A percentile compares a stretch with the other conserved stretches of the same genome.
These are phyloP conservation scores for Cryptococcus floricola DNA, from an alignment of 1,284 basidiomycete species.

Conservation along the genomic window DNA sequence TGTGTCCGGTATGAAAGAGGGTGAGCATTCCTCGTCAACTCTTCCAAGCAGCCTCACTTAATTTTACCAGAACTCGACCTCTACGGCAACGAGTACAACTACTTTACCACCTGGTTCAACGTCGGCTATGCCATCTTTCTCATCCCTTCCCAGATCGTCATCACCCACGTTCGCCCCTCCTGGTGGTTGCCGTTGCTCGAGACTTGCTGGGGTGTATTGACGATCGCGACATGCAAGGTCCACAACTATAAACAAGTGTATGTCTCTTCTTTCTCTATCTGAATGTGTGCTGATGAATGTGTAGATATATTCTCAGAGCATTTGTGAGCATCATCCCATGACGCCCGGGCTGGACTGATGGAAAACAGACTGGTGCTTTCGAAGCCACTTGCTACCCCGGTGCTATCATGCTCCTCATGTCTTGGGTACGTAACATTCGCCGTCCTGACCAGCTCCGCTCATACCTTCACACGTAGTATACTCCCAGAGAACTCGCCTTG, in stretches of 20 bases:
- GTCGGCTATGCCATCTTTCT: conserved; percentile 26
- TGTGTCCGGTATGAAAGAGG: conserved; percentile 77
- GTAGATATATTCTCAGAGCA: conserved; percentile 15
- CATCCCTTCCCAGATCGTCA: conserved; percentile 38
- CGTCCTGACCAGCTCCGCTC: background rate
- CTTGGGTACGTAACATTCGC: conserved; percentile 13
- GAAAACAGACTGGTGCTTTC: conserved; percentile 20
- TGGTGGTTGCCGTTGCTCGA: conserved; percentile 28
- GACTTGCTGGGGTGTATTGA: conserved; percentile 32
- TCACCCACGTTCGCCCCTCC: conserved; percentile 30
- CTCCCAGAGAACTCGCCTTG: conserved; percentile 29
- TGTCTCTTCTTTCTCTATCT: background rate
- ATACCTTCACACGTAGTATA: conserved; percentile 16
- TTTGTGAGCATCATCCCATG: conserved; percentile 6
- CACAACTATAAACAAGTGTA: conserved; percentile 27
- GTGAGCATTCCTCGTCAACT: conserved; percentile 5
- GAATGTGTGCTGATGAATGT: background rate
- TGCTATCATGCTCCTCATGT: conserved; percentile 29
- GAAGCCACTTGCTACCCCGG: conserved; percentile 35
- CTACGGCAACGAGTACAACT: conserved; percentile 65
- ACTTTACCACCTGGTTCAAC: conserved; percentile 33
- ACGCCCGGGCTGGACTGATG: background rate
- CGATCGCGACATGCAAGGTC: conserved; percentile 22
- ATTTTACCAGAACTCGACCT: conserved; percentile 57
- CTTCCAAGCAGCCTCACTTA: background rate